phyloP scores from a whole-genome alignment of 2,329 filamentous ascomycete genomes.

The Delphinella strobiligena region DNA sequence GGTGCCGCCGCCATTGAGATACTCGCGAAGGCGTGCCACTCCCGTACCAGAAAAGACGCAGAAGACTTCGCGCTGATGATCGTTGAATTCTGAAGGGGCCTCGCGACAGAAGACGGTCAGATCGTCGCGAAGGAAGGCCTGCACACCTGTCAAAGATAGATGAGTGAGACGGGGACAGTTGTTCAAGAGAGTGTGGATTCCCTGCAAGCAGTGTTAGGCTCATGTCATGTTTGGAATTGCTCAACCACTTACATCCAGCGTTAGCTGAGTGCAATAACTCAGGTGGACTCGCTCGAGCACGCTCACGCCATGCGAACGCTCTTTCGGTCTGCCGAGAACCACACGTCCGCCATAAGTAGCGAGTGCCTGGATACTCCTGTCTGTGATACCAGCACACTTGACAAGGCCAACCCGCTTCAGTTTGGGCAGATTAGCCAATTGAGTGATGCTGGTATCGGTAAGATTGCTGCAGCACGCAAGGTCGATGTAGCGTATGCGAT shows the following conservation, averaged over 20 bases:
- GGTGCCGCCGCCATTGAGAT: constrained; percentile 47
- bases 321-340: constrained; percentile 4
- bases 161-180: constrained; percentile 88
- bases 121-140: constrained; percentile 77
- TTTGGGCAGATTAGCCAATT: constrained; percentile 78
- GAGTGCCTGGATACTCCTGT: constrained; percentile 74
- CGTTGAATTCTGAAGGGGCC: constrained; percentile 86
- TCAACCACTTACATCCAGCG: constrained; percentile 56
- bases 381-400: constrained; percentile 84
- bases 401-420: constrained; percentile 89
- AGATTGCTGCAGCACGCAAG: constrained; percentile 86
- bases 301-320: constrained; percentile 40
- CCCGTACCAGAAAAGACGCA: constrained; percentile 92
- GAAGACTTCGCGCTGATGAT: constrained; percentile 89
- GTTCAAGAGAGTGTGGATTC: constrained; percentile 80
- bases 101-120: constrained; percentile 76
- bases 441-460: constrained; percentile 75
- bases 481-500: constrained; percentile 93
- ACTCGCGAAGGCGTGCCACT: constrained; percentile 63
- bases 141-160: constrained; percentile 84
- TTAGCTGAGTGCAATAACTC: constrained; percentile 83
- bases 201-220: constrained; percentile 42
- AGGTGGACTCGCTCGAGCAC: constrained; percentile 85
- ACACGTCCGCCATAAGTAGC: constrained; percentile 40
- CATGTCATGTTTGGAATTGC: neutral